Percentiles rank a stretch among this genome's conserved stretches.
Conservation (phyloP, 441 rosid genomes). For the Bruguiera hainesii region DNA sequence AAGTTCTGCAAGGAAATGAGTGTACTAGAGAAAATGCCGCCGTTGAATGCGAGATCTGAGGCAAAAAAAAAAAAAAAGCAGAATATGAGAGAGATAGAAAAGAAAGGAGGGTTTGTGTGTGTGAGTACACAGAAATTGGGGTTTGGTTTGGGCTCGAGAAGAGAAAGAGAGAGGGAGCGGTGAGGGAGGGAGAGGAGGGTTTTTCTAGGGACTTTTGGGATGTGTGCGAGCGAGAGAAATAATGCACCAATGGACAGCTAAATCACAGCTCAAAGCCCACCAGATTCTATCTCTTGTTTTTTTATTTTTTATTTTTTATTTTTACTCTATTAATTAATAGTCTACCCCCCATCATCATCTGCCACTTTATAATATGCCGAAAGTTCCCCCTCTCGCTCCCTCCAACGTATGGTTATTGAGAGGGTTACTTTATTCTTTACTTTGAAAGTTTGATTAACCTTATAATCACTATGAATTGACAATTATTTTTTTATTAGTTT, state of each 20-base stretch:
- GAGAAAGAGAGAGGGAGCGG: not conserved
- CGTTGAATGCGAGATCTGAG: not conserved
- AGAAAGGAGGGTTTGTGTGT: no score
- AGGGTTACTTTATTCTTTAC: not conserved
- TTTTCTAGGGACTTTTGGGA: constrained; percentile 38
- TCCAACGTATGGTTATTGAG: not conserved
- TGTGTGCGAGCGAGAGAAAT: constrained; percentile 33
- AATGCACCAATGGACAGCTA: constrained; percentile 56
- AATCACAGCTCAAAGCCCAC: constrained; percentile 82
- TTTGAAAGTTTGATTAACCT: not conserved
- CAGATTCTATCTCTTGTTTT: constrained; percentile 32
- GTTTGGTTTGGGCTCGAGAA: not conserved
- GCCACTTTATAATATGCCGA: not conserved
- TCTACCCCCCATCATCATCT: not conserved
- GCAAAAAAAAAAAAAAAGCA: not conserved
- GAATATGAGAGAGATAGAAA: not conserved
- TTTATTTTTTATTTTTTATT: not conserved
- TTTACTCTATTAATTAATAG: not conserved
- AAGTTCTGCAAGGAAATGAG: no score
- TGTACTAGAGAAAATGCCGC: not conserved
- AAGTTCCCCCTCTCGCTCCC: constrained; percentile 12
- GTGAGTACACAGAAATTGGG: no score
- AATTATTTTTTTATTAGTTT: not conserved
- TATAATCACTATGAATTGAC: no score
- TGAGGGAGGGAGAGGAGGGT: constrained; percentile 9